Conservation (phyloP, 306 rosid genomes). For the Vigna hirtella region DNA sequence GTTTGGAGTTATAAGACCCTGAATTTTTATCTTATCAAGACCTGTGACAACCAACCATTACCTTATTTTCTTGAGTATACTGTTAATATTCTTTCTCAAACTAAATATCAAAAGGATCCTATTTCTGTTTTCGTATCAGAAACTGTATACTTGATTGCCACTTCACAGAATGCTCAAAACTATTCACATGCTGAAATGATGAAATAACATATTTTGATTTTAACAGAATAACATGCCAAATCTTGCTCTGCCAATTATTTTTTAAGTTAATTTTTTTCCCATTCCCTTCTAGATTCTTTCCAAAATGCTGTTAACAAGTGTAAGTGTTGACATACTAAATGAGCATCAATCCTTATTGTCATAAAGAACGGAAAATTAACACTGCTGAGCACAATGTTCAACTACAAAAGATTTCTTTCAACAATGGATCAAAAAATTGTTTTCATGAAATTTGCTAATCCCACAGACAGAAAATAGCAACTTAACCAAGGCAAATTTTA, state of each 20-base stretch:
- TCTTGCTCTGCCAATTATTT: not conserved
- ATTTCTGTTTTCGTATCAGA: not conserved
- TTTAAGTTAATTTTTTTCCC: not conserved
- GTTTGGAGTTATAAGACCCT: no score
- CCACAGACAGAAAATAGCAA: conserved; percentile 21
- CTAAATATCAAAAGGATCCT: no score
- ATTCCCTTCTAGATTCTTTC: conserved; percentile 5
- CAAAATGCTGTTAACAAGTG: not conserved
- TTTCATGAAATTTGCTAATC: not conserved
- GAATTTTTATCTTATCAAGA: no score
- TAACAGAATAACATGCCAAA: conserved; percentile 4
- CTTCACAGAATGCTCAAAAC: conserved; percentile 25
- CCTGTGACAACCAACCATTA: no score
- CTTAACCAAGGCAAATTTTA: not conserved
- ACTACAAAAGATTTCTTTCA: not conserved
- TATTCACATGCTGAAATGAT: conserved; percentile 1
- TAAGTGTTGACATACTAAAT: conserved; percentile 1
- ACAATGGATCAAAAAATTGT: not conserved
- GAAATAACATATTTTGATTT: conserved; percentile 8
- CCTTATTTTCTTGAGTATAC: no score
- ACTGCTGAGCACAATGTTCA: not conserved
- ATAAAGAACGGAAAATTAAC: not conserved
- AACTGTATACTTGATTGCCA: conserved; percentile 17
- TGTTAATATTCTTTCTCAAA: no score
- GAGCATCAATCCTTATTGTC: not conserved